phyloP scores from a whole-genome alignment of 2,329 filamentous ascomycete species.

The Pseudogymnoascus sp. region DNA sequence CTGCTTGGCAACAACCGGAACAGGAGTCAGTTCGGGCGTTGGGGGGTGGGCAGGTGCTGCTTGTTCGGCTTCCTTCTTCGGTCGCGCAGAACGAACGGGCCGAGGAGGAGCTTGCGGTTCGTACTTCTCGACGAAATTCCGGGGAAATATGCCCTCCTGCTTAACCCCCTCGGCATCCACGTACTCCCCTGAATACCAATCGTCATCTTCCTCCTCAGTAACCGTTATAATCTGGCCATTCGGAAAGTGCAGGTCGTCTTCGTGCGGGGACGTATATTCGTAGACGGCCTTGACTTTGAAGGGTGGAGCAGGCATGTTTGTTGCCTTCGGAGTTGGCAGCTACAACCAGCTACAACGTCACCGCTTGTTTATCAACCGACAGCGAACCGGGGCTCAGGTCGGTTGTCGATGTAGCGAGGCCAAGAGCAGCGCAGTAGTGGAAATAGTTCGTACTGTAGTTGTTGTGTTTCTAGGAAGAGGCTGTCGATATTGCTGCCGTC shows the following conservation, averaged over 20 bases:
- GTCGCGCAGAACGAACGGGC: slow-evolving; percentile 62
- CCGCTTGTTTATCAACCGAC: slow-evolving; percentile 9
- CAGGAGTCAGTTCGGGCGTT: slow-evolving; percentile 24
- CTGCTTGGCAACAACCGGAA: neutral
- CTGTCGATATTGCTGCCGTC: neutral
- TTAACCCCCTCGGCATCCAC: slow-evolving; percentile 65
- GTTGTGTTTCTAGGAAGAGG: neutral
- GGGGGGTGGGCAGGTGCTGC: slow-evolving; percentile 33
- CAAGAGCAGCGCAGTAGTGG: neutral
- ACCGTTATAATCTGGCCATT: slow-evolving; percentile 88
- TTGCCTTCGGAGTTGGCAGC: neutral
- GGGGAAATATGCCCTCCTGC: slow-evolving; percentile 82
- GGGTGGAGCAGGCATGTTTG: slow-evolving; percentile 59
- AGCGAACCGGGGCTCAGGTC: slow-evolving; percentile 4
- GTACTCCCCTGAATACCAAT: slow-evolving; percentile 92
- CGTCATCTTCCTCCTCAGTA: slow-evolving; percentile 82
- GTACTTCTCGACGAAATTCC: slow-evolving; percentile 95
- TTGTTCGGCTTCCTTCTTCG: slow-evolving; percentile 48
- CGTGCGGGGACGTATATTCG: slow-evolving; percentile 87
- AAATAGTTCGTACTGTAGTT: neutral
- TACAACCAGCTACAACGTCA: slow-evolving; percentile 6
- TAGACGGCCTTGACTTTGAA: slow-evolving; percentile 96
- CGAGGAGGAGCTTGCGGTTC: slow-evolving; percentile 86
- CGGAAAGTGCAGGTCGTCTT: slow-evolving; percentile 86
- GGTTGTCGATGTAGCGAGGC: slow-evolving; percentile 1